phyloP scores from a whole-genome alignment of 805 yeast genomes.

The Zygosaccharomyces pseudorouxii region DNA sequence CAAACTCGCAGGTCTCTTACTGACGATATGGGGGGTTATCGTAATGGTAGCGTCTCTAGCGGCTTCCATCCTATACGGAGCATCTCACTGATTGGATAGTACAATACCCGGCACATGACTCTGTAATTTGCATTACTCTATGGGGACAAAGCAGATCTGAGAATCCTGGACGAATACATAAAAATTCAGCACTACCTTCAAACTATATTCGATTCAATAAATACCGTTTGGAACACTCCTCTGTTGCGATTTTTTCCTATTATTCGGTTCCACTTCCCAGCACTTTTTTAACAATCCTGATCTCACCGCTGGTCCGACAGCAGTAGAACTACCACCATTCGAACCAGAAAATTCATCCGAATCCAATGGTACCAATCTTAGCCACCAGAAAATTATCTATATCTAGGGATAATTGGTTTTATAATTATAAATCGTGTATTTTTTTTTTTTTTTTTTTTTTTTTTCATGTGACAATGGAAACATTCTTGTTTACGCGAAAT shows the following conservation, averaged over 20 bases:
- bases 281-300: too few species aligned
- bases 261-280: neutral
- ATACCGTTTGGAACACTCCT: neutral
- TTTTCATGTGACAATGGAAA: neutral
- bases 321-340: neutral
- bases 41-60: slow-evolving; percentile 50
- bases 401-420: neutral
- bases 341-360: neutral
- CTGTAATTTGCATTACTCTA: neutral
- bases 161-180: too few species aligned
- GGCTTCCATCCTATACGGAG: slow-evolving; percentile 33
- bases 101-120: neutral
- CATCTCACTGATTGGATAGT: slow-evolving; percentile 18
- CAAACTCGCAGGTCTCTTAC: slow-evolving; percentile 37
- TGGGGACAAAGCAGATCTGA: slow-evolving; percentile 1
- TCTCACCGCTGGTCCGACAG: neutral
- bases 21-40: slow-evolving; percentile 44
- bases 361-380: neutral
- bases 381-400: neutral
- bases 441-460: neutral
- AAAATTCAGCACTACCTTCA: neutral
- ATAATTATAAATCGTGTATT: neutral
- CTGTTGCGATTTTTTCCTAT: neutral
- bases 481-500: slow-evolving; percentile 4
- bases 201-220: neutral